phyloP scores from a whole-genome alignment of 345 rosid genomes.

The Acer yangbiense region DNA sequence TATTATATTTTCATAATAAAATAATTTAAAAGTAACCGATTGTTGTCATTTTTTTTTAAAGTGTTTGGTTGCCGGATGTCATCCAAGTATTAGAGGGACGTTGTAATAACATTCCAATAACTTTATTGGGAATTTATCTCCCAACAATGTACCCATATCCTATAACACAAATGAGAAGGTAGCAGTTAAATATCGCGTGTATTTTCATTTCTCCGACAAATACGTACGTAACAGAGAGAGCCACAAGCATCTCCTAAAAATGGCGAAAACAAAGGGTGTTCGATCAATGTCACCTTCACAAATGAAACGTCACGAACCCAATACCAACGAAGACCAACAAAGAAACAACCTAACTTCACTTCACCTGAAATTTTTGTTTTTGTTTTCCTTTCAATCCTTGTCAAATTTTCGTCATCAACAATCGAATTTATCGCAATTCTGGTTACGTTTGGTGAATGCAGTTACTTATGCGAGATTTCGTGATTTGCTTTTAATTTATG shows the following conservation, averaged over 20 bases:
- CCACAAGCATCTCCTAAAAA: constrained; percentile 33
- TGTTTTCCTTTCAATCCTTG: neutral
- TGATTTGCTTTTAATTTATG: neutral
- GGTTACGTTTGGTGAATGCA: neutral
- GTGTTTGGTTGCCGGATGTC: too few relatives aligned
- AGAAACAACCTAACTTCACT: neutral
- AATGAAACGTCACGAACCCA: neutral
- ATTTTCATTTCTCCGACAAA: neutral
- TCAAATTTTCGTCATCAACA: neutral
- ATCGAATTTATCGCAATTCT: neutral
- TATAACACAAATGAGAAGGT: neutral
- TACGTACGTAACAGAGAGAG: constrained; percentile 25
- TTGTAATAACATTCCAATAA: too few relatives aligned
- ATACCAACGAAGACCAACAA: neutral
- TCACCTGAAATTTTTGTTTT: neutral
- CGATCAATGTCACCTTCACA: constrained; percentile 18
- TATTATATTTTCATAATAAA: too few relatives aligned
- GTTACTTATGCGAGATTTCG: neutral
- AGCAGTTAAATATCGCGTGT: neutral
- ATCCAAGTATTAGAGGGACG: too few relatives aligned
- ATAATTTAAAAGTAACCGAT: too few relatives aligned
- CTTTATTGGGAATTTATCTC: too few relatives aligned
- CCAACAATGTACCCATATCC: too few relatives aligned
- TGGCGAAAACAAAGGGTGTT: constrained; percentile 31
- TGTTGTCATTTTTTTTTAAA: too few relatives aligned